Percentiles rank a stretch among this genome's conserved stretches.
Conservation (phyloP, 371 early-diverging fungal genomes). For the Paraphysoderma sedebokerense region DNA sequence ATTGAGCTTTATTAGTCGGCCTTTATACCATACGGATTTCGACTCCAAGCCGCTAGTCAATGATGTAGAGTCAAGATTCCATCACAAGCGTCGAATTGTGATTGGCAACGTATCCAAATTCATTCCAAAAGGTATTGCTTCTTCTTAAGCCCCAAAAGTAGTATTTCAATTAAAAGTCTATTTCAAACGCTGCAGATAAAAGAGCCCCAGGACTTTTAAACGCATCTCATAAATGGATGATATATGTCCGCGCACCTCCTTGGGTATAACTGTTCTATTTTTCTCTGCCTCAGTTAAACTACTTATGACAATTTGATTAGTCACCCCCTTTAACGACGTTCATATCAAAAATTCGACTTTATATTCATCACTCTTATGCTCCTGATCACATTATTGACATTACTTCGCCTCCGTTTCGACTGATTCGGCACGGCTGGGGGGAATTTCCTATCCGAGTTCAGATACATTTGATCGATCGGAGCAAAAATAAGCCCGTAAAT, state of each 20-base stretch:
- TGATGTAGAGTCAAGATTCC: constrained; percentile 53
- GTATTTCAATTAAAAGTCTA: not conserved
- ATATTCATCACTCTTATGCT: constrained; percentile 73
- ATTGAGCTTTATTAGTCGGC: too few species aligned
- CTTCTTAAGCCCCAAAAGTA: not conserved
- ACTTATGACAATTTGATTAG: constrained; percentile 4
- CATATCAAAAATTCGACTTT: constrained; percentile 60
- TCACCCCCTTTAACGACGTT: constrained; percentile 38
- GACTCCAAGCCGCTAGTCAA: constrained; percentile 2
- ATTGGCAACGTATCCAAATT: constrained; percentile 75
- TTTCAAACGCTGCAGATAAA: constrained; percentile 19
- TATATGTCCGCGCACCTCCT: constrained; percentile 50
- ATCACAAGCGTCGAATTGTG: constrained; percentile 55
- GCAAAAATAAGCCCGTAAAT: constrained; percentile 65
- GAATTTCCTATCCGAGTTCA: constrained; percentile 78
- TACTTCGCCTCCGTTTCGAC: constrained; percentile 52
- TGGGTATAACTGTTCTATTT: constrained; percentile 12
- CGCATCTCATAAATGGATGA: constrained; percentile 76
- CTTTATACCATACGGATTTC: not conserved
- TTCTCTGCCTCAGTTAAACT: not conserved
- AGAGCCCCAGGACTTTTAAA: constrained; percentile 38
- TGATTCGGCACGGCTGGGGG: constrained; percentile 82
- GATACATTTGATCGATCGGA: constrained; percentile 54
- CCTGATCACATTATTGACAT: constrained; percentile 77
- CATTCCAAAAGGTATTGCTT: constrained; percentile 29